Base-by-base conservation (phyloP, 2,329 filamentous ascomycete genomes). In the Cryphonectria radicalis region DNA sequence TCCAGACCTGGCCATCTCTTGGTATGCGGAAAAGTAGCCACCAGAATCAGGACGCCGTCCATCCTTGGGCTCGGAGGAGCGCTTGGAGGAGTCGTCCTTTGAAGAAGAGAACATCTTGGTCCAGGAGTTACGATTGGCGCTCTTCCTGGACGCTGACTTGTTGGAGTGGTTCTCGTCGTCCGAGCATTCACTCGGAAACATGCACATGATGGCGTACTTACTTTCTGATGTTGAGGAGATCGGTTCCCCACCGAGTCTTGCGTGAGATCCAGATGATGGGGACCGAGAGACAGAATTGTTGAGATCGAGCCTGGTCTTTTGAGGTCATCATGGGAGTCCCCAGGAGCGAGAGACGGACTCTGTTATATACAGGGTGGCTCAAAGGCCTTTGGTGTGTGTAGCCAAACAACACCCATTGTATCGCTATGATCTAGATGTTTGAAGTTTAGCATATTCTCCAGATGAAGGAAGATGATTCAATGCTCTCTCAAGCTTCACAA, bases 101-200 rank as follows among this genome's bases (percentile, higher is more conserved):
- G 59, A 40, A 14, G 59, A 40, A 40, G 59, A 40, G 35, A 62
- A 62, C 32, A 62, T 4, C 59, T 62, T 62, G 32, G 32, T 62
- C 19, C 35, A 59, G 6, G 25, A 32, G 28, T 32, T 35, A 6
- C 25, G 55, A 32, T 19, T 32, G 55, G 25, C 10, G 28, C 28
- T 59, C 55, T 7, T 32, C 22, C 22, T 3, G 2, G 46, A 50
- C 46, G 13, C 13, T 19, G 25, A 6, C 6, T 32, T 28, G 4
- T 17, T 28, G 53, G 53, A 17, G 14, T 4, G 25, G 28, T 7
- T 19, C 25, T 19, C 13, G 13, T 59, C 55, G 28, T 32, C 28
- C 7, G 14, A 19, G 14, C 14, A 59, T 19, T 19, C 14, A 32
- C 25, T 35, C 25, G 25, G 28, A 17, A 19, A 32, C 25, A 59